Evolutionary conservation across 2,329 filamentous ascomycete species (phyloP).

Genomic region (Pyrenophora graminea): DNA sequence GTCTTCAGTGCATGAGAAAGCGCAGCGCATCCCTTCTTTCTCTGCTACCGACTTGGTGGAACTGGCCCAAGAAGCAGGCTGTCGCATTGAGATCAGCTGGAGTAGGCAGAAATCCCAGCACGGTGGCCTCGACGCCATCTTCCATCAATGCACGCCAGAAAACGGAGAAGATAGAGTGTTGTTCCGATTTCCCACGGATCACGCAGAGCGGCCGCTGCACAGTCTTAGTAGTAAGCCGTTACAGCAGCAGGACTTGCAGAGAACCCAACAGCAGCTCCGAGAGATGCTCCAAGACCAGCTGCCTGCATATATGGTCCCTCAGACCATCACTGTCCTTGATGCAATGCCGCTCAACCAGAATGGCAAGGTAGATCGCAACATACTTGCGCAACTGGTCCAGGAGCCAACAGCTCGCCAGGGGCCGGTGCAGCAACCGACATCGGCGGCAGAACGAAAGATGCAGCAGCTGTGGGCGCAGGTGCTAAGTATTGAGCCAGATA

Average conservation of each 20-base stretch:
- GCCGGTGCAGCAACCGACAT: too few relatives aligned
- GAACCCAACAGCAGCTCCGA: not conserved
- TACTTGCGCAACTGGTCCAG: too few relatives aligned
- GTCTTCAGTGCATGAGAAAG: too few relatives aligned
- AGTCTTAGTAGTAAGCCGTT: not conserved
- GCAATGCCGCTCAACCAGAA: slow-evolving; percentile 22
- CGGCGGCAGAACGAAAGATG: too few relatives aligned
- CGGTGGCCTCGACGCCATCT: slow-evolving; percentile 7
- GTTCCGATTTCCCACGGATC: too few relatives aligned
- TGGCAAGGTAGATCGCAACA: slow-evolving; percentile 19
- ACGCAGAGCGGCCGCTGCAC: too few relatives aligned
- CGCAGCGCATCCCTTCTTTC: too few relatives aligned
- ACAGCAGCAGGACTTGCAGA: not conserved
- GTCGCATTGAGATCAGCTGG: too few relatives aligned
- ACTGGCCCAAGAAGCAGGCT: too few relatives aligned
- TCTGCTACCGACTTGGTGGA: too few relatives aligned
- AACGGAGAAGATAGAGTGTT: not conserved
- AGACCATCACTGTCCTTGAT: slow-evolving; percentile 38
- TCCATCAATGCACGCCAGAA: not conserved
- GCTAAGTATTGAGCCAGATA: not conserved
- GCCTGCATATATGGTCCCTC: slow-evolving; percentile 26
- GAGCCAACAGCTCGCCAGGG: too few relatives aligned
- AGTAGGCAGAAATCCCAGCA: not conserved
- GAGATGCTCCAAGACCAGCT: slow-evolving; percentile 2
- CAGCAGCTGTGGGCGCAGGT: slow-evolving; percentile 4